These are phyloP conservation scores for Phaffomyces opuntiae DNA, from an alignment of 805 yeast genomes.

Conservation along the genomic window DNA sequence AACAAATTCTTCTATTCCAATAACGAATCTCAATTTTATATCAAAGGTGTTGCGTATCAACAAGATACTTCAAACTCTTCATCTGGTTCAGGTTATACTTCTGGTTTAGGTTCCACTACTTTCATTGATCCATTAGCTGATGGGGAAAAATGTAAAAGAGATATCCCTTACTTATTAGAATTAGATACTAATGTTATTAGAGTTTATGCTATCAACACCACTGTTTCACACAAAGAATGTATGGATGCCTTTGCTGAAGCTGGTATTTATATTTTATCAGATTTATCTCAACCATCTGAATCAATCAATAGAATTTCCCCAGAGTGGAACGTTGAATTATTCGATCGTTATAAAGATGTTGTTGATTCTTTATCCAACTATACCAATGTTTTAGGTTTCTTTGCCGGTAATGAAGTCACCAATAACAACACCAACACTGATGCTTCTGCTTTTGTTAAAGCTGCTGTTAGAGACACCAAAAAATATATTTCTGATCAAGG, in stretches of 20 bases:
- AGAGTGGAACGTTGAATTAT: slow-evolving; percentile 59
- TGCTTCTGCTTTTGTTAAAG: slow-evolving; percentile 83
- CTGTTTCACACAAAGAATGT: slow-evolving; percentile 60
- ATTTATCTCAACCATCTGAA: slow-evolving; percentile 65
- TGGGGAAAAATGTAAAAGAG: slow-evolving; percentile 56
- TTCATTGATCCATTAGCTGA: slow-evolving; percentile 65
- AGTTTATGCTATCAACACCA: slow-evolving; percentile 71
- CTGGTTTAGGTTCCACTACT: slow-evolving; percentile 19
- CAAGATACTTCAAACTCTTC: slow-evolving; percentile 44
- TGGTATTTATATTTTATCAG: slow-evolving; percentile 82
- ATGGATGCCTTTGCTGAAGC: slow-evolving; percentile 64
- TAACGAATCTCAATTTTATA: slow-evolving; percentile 69
- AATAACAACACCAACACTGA: slow-evolving; percentile 66
- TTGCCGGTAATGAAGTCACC: slow-evolving; percentile 89
- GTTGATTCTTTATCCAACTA: slow-evolving; percentile 67
- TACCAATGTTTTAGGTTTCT: slow-evolving; percentile 76
- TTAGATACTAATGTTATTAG: slow-evolving; percentile 63
- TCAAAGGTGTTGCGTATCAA: slow-evolving; percentile 74
- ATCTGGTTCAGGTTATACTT: slow-evolving; percentile 12
- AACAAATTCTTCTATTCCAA: slow-evolving; percentile 63
- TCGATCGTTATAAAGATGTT: slow-evolving; percentile 65
- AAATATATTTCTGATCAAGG: slow-evolving; percentile 55
- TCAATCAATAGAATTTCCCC: slow-evolving; percentile 71
- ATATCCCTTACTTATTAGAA: slow-evolving; percentile 55
- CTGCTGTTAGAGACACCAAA: slow-evolving; percentile 80